These are phyloP conservation scores for Solioccasus polychromus DNA, from an alignment of 768 basidiomycete genomes.

Conservation along the genomic window DNA sequence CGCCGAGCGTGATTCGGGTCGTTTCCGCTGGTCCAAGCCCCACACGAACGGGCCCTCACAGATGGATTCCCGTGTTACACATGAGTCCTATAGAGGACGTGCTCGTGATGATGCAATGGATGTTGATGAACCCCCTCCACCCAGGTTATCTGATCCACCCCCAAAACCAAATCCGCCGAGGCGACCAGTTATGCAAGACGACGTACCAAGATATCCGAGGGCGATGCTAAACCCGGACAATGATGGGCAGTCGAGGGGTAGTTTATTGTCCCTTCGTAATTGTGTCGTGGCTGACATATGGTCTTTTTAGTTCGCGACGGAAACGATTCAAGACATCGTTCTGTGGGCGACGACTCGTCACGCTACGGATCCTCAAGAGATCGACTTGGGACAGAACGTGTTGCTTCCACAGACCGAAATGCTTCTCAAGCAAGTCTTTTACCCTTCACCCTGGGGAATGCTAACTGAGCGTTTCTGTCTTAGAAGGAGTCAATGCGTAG, in stretches of 20 bases:
- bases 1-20: slow-evolving; percentile 15
- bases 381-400: slow-evolving; percentile 19
- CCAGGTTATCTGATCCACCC: slow-evolving; percentile 20
- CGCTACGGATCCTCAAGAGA: slow-evolving; percentile 21
- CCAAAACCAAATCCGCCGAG: slow-evolving; percentile 13
- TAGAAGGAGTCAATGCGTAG: slow-evolving; percentile 22
- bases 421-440: slow-evolving; percentile 17
- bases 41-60: slow-evolving; percentile 10
- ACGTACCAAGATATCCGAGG: slow-evolving; percentile 33
- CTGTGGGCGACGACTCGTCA: slow-evolving; percentile 7
- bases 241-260: slow-evolving; percentile 18
- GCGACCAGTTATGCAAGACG: slow-evolving; percentile 24
- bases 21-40: slow-evolving; percentile 14
- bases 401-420: slow-evolving; percentile 14
- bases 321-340: slow-evolving; percentile 18
- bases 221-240: slow-evolving; percentile 33
- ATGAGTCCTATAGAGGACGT: slow-evolving; percentile 23
- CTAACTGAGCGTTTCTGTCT: neutral
- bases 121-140: slow-evolving; percentile 24
- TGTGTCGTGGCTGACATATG: neutral
- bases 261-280: neutral
- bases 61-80: slow-evolving; percentile 12
- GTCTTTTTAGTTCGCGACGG: slow-evolving; percentile 8
- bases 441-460: neutral
- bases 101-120: slow-evolving; percentile 22